phyloP scores from a whole-genome alignment of 2,329 filamentous ascomycete genomes.

The Botryotinia globosa region DNA sequence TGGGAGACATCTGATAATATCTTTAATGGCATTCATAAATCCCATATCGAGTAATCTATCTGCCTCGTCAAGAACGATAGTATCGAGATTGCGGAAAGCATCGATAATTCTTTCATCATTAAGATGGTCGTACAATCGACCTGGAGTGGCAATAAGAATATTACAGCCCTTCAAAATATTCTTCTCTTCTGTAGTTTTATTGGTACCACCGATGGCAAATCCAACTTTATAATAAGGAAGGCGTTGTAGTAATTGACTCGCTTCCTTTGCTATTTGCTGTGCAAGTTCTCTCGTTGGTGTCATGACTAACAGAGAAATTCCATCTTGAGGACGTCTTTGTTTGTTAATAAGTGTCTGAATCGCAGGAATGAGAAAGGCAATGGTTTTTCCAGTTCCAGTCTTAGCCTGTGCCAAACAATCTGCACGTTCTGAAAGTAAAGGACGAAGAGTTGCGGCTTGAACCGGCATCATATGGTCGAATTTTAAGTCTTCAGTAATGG shows the following conservation, averaged over 20 bases:
- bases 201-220: constrained; percentile 88
- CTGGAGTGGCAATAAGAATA: constrained; percentile 85
- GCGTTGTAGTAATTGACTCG: constrained; percentile 44
- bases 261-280: constrained; percentile 78
- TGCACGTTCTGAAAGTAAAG: constrained; percentile 66
- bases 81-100: constrained; percentile 64
- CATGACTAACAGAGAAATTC: constrained; percentile 66
- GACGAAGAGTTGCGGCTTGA: constrained; percentile 77
- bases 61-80: constrained; percentile 93
- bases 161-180: constrained; percentile 78
- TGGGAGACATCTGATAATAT: constrained; percentile 64
- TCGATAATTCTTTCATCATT: constrained; percentile 51
- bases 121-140: constrained; percentile 74
- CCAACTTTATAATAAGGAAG: constrained; percentile 50
- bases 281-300: constrained; percentile 80
- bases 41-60: constrained; percentile 98
- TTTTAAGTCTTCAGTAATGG: constrained; percentile 69
- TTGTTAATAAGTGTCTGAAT: constrained; percentile 64
- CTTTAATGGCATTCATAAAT: constrained; percentile 63
- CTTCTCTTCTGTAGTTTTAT: constrained; percentile 66
- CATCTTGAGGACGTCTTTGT: constrained; percentile 34
- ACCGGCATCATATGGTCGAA: constrained; percentile 91
- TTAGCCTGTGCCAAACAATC: constrained; percentile 84
- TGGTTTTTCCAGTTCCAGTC: constrained; percentile 94
- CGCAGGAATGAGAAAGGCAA: constrained; percentile 86